These are phyloP conservation scores for Suillus spraguei DNA, from an alignment of 768 basidiomycete species.

Conservation along the genomic window DNA sequence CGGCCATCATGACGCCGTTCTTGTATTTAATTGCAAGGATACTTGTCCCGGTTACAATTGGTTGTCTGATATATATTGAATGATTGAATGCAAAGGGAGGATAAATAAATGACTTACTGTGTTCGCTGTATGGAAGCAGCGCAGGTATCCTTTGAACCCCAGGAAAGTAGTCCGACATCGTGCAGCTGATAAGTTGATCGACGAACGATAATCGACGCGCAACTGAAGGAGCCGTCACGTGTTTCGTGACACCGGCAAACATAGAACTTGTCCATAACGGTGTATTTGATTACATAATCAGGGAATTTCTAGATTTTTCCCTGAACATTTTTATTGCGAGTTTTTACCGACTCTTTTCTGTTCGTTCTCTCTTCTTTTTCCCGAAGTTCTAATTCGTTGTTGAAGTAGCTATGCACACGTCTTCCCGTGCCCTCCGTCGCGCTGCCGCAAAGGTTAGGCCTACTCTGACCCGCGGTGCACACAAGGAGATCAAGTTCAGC, in stretches of 20 bases:
- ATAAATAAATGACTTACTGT: slow-evolving; percentile 55
- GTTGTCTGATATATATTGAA: slow-evolving; percentile 57
- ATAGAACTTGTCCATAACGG: neutral
- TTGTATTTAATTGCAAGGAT: slow-evolving; percentile 94
- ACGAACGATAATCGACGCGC: too few species aligned
- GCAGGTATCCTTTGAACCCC: slow-evolving; percentile 52
- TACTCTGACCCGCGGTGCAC: slow-evolving; percentile 66
- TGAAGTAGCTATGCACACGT: slow-evolving; percentile 60
- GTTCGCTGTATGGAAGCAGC: too few species aligned
- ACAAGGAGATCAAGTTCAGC: slow-evolving; percentile 97
- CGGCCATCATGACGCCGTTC: slow-evolving; percentile 97
- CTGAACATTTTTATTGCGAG: slow-evolving; percentile 28
- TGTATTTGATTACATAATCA: neutral
- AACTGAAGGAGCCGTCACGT: too few species aligned
- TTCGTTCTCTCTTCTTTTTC: slow-evolving; percentile 15
- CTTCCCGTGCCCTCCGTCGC: slow-evolving; percentile 69
- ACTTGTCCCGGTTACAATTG: slow-evolving; percentile 94
- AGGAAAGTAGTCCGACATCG: too few species aligned
- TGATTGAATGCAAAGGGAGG: neutral
- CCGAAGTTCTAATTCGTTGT: slow-evolving; percentile 17
- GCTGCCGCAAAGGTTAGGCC: slow-evolving; percentile 60
- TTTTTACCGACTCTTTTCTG: slow-evolving; percentile 12
- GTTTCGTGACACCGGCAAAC: too few species aligned
- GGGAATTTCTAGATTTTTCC: slow-evolving; percentile 35
- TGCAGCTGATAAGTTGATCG: too few species aligned